Base-by-base conservation (phyloP, 1,139 yeast genomes). In the Suhomyces yuchorum region DNA sequence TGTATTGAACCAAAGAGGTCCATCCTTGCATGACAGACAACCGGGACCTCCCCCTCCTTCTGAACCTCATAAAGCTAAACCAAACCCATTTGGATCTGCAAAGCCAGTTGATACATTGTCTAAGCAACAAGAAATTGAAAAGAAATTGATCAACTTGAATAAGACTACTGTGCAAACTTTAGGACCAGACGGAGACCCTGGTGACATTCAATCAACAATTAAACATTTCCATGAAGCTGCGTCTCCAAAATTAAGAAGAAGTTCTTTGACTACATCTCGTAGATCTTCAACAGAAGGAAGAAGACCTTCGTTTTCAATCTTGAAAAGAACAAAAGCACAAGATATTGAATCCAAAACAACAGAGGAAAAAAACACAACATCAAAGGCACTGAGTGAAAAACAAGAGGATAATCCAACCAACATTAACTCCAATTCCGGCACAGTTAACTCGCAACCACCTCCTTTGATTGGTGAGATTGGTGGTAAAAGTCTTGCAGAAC, bases 81-180 rank as follows among this genome's bases (percentile, higher is more conserved):
- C 70, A 1, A 75, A 74, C 51, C 80, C 80, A 1, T 75, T 75
- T 57, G 80, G 80, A 1, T 64, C 68, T 2, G 80, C 80, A 0
- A 75, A 69, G 55, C 80, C 80, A 3, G 79, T 76, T 48, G 71
- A 77, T 68, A 57, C 71, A 3, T 58, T 71, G 33, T 61, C 78
- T 4, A 67, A 68, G 47, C 73, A 67, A 56, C 70, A 68, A 36
- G 79, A 75, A 54, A 69, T 74, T 34, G 78, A 75, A 36, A 68
- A 70, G 52, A 69, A 77, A 56, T 65, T 85, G 51, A 68, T 75
- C 7, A 69, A 72, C 43, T 65, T 83, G 39, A 84, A 84, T 57
- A 76, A 78, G 37, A 83, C 87, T 0, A 84, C 88, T 0, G 74
- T 80, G 44, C 77, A 76, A 58, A 81, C 84, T 2, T 54, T 78